These are phyloP conservation scores for Chlamydomonas reinhardtii DNA, from an alignment of 163 green algal species.

Conservation along the genomic window DNA sequence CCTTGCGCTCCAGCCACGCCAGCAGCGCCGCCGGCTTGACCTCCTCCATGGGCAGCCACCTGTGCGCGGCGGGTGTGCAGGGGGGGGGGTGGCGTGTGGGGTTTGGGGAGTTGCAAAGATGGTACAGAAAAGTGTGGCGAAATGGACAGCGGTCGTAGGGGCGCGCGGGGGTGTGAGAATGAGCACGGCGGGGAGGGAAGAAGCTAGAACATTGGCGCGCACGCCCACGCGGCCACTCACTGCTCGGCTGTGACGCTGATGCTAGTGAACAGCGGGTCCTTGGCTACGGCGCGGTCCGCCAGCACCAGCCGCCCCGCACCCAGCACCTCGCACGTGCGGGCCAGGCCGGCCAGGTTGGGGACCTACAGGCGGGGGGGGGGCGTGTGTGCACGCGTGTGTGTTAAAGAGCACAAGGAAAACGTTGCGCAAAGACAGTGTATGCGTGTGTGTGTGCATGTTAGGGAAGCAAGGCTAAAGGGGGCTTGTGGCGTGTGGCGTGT, in stretches of 20 bases:
- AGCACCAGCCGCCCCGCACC: slow-evolving; percentile 80
- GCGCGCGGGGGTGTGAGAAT: too few relatives aligned
- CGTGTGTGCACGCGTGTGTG: not conserved
- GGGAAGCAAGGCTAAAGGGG: too few relatives aligned
- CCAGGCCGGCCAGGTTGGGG: slow-evolving; percentile 94
- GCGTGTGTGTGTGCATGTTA: too few relatives aligned
- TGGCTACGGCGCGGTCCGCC: slow-evolving; percentile 67
- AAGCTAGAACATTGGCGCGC: too few relatives aligned
- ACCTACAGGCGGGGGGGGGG: slow-evolving; percentile 21
- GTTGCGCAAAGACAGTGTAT: too few relatives aligned
- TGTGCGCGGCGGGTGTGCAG: not conserved
- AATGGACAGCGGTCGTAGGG: too few relatives aligned
- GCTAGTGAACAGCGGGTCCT: slow-evolving; percentile 75
- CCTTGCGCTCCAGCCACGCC: slow-evolving; percentile 77
- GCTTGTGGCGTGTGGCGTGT: too few relatives aligned
- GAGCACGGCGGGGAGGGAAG: too few relatives aligned
- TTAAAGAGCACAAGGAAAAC: not conserved
- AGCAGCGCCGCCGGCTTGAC: slow-evolving; percentile 69
- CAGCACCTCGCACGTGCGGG: slow-evolving; percentile 89
- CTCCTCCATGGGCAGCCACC: slow-evolving; percentile 79
- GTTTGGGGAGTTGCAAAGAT: too few relatives aligned
- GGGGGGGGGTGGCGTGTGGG: too few relatives aligned
- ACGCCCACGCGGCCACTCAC: too few relatives aligned
- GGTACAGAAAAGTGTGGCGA: too few relatives aligned
- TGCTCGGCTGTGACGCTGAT: slow-evolving; percentile 83